phyloP scores from a whole-genome alignment of 2,329 filamentous ascomycete genomes.

The Lachnellula arida region DNA sequence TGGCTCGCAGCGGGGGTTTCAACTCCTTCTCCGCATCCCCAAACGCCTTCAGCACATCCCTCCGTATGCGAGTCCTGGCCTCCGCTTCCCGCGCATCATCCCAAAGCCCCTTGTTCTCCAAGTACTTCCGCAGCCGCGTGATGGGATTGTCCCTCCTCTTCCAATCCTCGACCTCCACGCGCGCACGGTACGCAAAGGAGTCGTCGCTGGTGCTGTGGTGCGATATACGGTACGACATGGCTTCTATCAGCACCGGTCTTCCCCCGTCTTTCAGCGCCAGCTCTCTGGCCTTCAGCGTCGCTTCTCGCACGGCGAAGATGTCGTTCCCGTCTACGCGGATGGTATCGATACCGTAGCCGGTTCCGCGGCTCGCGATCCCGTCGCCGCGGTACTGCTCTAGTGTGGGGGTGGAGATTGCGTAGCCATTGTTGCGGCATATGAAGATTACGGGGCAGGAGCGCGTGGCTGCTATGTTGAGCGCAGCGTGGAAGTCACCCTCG shows the following conservation, averaged over 20 bases:
- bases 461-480: slow-evolving; percentile 85
- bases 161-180: slow-evolving; percentile 93
- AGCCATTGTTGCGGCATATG: slow-evolving; percentile 90
- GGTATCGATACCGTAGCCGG: slow-evolving; percentile 92
- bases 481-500: slow-evolving; percentile 89
- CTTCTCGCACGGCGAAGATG: slow-evolving; percentile 81
- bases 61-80: slow-evolving; percentile 59
- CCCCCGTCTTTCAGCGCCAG: slow-evolving; percentile 40
- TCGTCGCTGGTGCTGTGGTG: slow-evolving; percentile 97
- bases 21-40: slow-evolving; percentile 76
- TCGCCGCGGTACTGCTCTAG: slow-evolving; percentile 89
- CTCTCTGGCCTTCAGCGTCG: slow-evolving; percentile 73
- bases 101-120: slow-evolving; percentile 81
- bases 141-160: slow-evolving; percentile 86
- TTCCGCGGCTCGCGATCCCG: slow-evolving; percentile 79
- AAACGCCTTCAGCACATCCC: slow-evolving; percentile 80
- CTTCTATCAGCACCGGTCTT: slow-evolving; percentile 79
- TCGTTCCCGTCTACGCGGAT: slow-evolving; percentile 93
- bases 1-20: slow-evolving; percentile 64
- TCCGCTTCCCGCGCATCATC: slow-evolving; percentile 77
- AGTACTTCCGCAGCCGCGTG: slow-evolving; percentile 80
- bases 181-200: slow-evolving; percentile 90
- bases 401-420: slow-evolving; percentile 84
- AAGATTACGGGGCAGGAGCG: slow-evolving; percentile 83
- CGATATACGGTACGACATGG: slow-evolving; percentile 96